Percentiles rank a stretch among this genome's conserved stretches.
Conservation (phyloP, 352 stramenopile genomes). For the Phytophthora boehmeriae region DNA sequence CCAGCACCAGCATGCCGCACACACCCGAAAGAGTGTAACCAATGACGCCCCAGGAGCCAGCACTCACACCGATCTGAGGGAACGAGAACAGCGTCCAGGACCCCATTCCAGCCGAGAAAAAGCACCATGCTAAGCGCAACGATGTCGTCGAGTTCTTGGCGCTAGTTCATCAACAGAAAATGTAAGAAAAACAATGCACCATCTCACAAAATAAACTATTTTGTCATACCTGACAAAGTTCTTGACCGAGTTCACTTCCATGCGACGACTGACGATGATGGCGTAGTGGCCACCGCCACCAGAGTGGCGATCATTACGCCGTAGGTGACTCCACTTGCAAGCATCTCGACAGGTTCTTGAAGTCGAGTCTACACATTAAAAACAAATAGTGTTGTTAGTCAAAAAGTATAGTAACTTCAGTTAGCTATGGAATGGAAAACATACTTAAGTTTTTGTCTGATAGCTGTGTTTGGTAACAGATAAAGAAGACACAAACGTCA, state of each 20-base stretch:
- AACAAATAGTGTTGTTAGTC: not conserved
- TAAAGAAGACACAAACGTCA: constrained; percentile 16
- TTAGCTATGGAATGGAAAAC: not conserved
- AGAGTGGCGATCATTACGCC: constrained; percentile 67
- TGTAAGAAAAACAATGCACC: not conserved
- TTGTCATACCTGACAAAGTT: constrained; percentile 65
- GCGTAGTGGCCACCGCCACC: constrained; percentile 65
- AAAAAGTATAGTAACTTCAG: not conserved
- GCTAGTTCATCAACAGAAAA: constrained; percentile 15
- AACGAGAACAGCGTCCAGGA: constrained; percentile 76
- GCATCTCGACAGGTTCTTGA: constrained; percentile 35
- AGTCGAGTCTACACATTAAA: not conserved
- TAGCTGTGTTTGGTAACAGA: not conserved
- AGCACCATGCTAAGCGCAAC: constrained; percentile 63
- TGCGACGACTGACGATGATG: constrained; percentile 60
- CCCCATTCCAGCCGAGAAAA: constrained; percentile 72
- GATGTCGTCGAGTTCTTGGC: constrained; percentile 64
- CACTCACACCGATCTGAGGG: constrained; percentile 66
- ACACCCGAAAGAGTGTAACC: constrained; percentile 67
- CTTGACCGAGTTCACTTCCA: constrained; percentile 58
- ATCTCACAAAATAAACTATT: not conserved
- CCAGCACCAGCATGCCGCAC: constrained; percentile 52
- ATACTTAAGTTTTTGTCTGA: not conserved
- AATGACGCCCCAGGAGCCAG: constrained; percentile 71
- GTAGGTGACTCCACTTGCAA: constrained; percentile 55